These are phyloP conservation scores for Saccharomycopsis malanga DNA, from an alignment of 805 yeast genomes.

Conservation along the genomic window DNA sequence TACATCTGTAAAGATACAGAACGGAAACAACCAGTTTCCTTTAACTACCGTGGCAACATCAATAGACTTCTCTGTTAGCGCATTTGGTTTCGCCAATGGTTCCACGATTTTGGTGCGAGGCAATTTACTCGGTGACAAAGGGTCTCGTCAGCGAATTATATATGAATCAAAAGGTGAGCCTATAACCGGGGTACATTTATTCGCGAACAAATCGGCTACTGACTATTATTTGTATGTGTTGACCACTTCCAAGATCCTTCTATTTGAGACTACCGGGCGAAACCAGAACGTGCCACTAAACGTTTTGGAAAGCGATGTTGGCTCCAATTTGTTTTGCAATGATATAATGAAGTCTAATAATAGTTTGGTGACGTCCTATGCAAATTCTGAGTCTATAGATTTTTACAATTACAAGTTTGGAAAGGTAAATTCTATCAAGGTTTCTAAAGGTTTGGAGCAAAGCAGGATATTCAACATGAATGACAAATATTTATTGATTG, in stretches of 20 bases:
- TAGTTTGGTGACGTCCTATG: slow-evolving; percentile 13
- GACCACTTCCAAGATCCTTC: slow-evolving; percentile 64
- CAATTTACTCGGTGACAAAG: slow-evolving; percentile 80
- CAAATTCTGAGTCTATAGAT: slow-evolving; percentile 14
- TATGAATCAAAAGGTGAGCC: slow-evolving; percentile 68
- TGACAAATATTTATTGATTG: slow-evolving; percentile 44
- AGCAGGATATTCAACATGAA: slow-evolving; percentile 12
- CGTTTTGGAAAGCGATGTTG: slow-evolving; percentile 38
- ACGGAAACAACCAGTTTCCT: slow-evolving; percentile 75
- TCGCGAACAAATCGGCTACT: slow-evolving; percentile 24
- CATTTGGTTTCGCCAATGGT: slow-evolving; percentile 81
- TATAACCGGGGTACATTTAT: slow-evolving; percentile 64
- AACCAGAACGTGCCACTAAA: slow-evolving; percentile 57
- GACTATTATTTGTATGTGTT: slow-evolving; percentile 51
- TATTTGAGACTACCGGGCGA: slow-evolving; percentile 72
- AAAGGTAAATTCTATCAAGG: slow-evolving; percentile 16
- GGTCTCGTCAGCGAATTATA: slow-evolving; percentile 77
- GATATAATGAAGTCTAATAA: slow-evolving; percentile 29
- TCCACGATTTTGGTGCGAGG: slow-evolving; percentile 77
- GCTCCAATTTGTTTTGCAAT: slow-evolving; percentile 45
- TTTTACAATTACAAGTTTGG: slow-evolving; percentile 21
- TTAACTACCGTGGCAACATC: slow-evolving; percentile 50
- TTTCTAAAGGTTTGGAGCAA: slow-evolving; percentile 19
- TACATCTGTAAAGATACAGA: slow-evolving; percentile 54
- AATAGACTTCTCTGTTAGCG: slow-evolving; percentile 52